A percentile compares a stretch with the other conserved stretches of the same genome.
These are phyloP conservation scores for Fraxinus ornus DNA, from an alignment of 305 asterid genomes.

Conservation along the genomic window DNA sequence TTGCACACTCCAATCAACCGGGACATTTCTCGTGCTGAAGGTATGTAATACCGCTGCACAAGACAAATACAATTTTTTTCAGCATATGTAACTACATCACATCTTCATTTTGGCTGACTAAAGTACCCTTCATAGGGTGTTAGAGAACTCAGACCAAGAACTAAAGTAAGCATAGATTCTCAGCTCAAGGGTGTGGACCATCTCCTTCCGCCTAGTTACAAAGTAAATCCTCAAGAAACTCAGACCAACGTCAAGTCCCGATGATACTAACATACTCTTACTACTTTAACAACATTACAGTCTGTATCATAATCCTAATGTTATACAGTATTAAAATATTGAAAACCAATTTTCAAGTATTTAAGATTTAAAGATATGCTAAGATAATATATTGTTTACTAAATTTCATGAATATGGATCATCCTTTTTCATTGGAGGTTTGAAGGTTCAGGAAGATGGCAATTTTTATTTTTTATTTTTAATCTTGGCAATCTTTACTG, in stretches of 20 bases:
- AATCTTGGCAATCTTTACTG: not conserved
- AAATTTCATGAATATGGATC: not conserved
- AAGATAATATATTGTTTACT: not conserved
- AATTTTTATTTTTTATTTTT: too few species aligned
- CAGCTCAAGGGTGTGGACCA: not conserved
- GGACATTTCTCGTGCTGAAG: slow-evolving; percentile 78
- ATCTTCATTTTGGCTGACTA: not conserved
- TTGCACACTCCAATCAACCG: slow-evolving; percentile 75
- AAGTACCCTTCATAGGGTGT: not conserved
- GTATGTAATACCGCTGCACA: slow-evolving; percentile 50
- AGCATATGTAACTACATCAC: not conserved
- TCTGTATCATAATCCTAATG: not conserved
- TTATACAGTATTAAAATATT: not conserved
- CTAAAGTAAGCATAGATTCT: not conserved
- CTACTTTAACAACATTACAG: not conserved
- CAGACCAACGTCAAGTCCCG: not conserved
- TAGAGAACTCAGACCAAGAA: not conserved
- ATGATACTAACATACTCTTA: not conserved
- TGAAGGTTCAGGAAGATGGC: not conserved
- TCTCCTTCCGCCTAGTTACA: not conserved
- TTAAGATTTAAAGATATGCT: not conserved
- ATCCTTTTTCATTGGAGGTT: not conserved
- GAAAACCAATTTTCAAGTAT: not conserved
- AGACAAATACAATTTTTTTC: not conserved
- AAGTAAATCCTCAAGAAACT: not conserved